phyloP scores from a whole-genome alignment of 2,329 filamentous ascomycete genomes.

The Aureobasidium namibiae region DNA sequence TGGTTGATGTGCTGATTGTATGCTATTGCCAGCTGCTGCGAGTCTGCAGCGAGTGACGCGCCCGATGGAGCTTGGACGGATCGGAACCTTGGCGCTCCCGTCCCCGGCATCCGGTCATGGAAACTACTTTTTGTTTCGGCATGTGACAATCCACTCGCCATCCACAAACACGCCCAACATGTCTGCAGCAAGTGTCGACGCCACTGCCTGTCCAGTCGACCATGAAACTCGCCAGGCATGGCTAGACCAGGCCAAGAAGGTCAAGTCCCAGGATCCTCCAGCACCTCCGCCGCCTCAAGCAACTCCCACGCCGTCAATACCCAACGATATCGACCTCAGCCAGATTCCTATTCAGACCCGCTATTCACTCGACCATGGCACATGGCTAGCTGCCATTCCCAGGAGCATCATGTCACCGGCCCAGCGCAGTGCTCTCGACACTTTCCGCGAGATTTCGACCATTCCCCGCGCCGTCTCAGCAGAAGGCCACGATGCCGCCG shows the following conservation, averaged over 20 bases:
- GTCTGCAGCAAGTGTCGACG: constrained; percentile 1
- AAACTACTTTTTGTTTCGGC: constrained; percentile 2
- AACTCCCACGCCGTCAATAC: constrained; percentile 20
- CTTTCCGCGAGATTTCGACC: constrained; percentile 65
- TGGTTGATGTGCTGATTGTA: not conserved
- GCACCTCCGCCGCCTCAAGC: constrained; percentile 29
- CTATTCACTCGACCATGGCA: constrained; percentile 27
- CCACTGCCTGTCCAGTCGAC: constrained; percentile 69
- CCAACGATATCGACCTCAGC: constrained; percentile 28
- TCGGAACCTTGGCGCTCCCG: not conserved
- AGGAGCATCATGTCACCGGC: constrained; percentile 22
- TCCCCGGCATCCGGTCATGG: not conserved
- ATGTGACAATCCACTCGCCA: not conserved
- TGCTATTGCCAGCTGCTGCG: not conserved
- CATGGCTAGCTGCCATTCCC: constrained; percentile 22
- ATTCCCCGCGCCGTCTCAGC: constrained; percentile 51
- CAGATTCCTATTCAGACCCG: constrained; percentile 17
- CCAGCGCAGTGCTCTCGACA: constrained; percentile 45
- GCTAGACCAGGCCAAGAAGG: constrained; percentile 51
- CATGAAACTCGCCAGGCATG: constrained; percentile 81
- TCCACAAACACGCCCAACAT: not conserved
- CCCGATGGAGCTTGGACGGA: not conserved
- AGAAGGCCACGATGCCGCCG: constrained; percentile 29
- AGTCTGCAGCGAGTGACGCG: constrained; percentile 5
- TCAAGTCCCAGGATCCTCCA: constrained; percentile 13